Evolutionary conservation across 345 rosid species (phyloP).

Genomic region (Anacardium occidentale): DNA sequence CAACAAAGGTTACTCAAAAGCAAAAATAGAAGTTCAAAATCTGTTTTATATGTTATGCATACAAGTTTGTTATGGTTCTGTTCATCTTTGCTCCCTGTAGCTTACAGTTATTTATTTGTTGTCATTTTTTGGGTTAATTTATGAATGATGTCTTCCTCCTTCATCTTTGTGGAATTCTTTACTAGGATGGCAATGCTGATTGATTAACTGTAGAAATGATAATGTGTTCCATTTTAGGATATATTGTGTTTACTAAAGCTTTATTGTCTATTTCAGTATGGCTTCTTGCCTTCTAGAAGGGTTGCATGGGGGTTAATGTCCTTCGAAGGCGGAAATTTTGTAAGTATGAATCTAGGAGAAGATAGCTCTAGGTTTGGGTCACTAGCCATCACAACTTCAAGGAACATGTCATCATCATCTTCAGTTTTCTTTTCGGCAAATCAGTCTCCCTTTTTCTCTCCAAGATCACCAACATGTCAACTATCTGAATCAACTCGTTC

Average conservation of each 20-base stretch:
- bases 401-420: constrained; percentile 84
- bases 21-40: no score
- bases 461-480: constrained; percentile 62
- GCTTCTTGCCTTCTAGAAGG: constrained; percentile 26
- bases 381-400: constrained; percentile 47
- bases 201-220: constrained; percentile 2
- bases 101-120: background rate
- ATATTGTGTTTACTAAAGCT: constrained; percentile 14
- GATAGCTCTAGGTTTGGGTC: constrained; percentile 66
- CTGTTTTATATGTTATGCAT: no score
- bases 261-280: constrained; percentile 35
- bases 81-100: background rate
- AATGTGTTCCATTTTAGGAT: constrained; percentile 4
- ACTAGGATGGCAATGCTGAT: constrained; percentile 3
- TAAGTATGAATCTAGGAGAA: constrained; percentile 61
- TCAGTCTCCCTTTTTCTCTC: constrained; percentile 92
- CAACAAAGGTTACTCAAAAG: no score
- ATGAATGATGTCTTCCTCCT: background rate
- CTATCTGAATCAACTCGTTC: constrained; percentile 62
- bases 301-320: constrained; percentile 37
- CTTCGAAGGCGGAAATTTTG: constrained; percentile 20
- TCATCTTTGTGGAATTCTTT: background rate
- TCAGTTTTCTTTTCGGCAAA: constrained; percentile 89
- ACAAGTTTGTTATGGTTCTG: background rate
- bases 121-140: background rate